Evolutionary conservation across 2,329 filamentous ascomycete species (phyloP).

Genomic region (Byssothecium circinans): DNA sequence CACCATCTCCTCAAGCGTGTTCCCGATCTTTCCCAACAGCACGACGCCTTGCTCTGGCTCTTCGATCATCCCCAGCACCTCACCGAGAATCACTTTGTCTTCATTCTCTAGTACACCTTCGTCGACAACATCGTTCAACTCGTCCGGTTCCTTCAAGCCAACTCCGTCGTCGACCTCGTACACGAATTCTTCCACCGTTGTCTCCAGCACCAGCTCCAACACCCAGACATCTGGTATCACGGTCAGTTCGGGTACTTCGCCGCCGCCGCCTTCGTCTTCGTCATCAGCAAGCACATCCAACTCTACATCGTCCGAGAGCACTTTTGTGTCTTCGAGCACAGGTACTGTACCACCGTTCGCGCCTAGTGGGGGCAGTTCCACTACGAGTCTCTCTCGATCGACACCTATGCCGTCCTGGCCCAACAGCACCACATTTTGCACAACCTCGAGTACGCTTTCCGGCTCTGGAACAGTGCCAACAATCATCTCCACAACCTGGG

Average conservation of each 20-base stretch:
- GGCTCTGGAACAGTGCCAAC: not conserved
- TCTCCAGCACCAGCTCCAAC: not conserved
- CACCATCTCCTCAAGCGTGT: not conserved
- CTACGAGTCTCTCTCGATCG: not conserved
- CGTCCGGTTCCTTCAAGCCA: not conserved
- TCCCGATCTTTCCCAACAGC: not conserved
- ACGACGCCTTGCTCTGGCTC: not conserved
- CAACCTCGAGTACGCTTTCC: not conserved
- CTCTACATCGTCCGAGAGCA: not conserved
- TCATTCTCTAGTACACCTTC: not conserved
- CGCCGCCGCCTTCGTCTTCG: not conserved
- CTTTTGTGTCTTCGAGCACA: not conserved
- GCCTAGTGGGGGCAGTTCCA: not conserved
- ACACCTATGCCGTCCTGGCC: not conserved
- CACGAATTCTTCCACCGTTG: too few species aligned
- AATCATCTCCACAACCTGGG: not conserved
- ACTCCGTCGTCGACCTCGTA: too few species aligned
- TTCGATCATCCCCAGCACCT: not conserved
- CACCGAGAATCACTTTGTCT: not conserved
- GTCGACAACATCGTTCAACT: not conserved
- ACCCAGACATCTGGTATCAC: not conserved
- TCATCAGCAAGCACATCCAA: not conserved
- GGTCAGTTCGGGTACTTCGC: not conserved
- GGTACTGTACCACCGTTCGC: not conserved
- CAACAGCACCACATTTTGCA: not conserved